Evolutionary conservation across 1,284 basidiomycete species (phyloP), one percentile per base, ranked within the genome.

Genomic region (Fomitopsis palustris): DNA sequence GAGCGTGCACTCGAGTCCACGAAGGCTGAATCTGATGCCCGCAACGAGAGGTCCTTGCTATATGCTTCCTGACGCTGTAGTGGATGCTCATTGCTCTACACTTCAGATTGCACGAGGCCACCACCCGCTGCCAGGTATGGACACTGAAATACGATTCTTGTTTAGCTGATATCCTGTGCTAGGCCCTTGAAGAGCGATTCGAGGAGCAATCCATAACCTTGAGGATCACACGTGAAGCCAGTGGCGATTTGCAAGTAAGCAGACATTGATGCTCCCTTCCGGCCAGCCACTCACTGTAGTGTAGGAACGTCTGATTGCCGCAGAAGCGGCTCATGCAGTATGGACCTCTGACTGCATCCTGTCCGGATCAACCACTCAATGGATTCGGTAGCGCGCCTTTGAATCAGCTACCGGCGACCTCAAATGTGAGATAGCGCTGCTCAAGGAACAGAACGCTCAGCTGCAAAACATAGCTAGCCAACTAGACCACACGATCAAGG

Each of bases 141-240:
- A 12, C 41, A 12, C 25, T 23, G 17, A n/a, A 21, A 47, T 29
- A 49, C 14, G 3, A 23, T 23, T 23, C 10, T 12, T 27, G 1
- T 14, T 23, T 5, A 23, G 21, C 29, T 51, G 17, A 27, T n/a
- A 16, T 17, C 35, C 37, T 16, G 21, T 3, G 5, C 10, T 54
- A 85, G 80, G 70, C 77, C 25, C 72, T 87, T 8, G 83, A 86
- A 67, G 84, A 87, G 58, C 77, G 83, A n/a, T 82, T 82, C 57
- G 84, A 86, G 17, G 79, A 84, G 17, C 84, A 86, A 63, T 68
- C 76, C 0, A 71, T 82, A 12, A 81, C 80, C 7, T 66, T 84
- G 49, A 74, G 77, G 38, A 67, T 84, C 19, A 76, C 80, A 17
- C 83, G 83, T 64, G 83, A 86, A 60, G 75, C 80, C 19, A 72